Evolutionary conservation across 2,329 filamentous ascomycete species (phyloP), one percentile per base, ranked within the genome.

Genomic region (Coleophoma crateriformis): DNA sequence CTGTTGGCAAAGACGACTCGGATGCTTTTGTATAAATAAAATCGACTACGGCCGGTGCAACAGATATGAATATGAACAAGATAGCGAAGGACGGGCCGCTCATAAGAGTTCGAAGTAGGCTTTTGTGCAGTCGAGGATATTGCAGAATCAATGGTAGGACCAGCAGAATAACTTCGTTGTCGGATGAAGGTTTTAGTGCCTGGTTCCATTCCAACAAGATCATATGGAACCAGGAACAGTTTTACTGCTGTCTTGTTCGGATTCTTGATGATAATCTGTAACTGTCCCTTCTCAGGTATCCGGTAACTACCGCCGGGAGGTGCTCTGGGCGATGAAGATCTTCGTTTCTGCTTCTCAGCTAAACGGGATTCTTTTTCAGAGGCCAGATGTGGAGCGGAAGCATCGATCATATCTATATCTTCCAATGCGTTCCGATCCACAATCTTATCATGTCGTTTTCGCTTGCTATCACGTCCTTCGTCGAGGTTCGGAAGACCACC

Each of bases 181-280:
- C 94, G 83, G 53, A 99, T 87, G 60, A 97, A 97, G 0, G 94
- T 99, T 68, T 97, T 97, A 14, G 90, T 95, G 0, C 90, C 90
- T 0, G 90, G 81, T 54, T 94, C 87, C 92, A 99, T 99, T 46
- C 90, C 92, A 1, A 82, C 78, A 1, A 99, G 74, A 64, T 97
- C 90, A 60, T 97, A 99, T 0, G 92, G 94, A 3, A 99, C 82
- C 20, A 97, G 76, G 59, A 97, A 97, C 0, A 99, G 75, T 67
- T 99, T 97, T 48, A 97, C 92, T 1, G 94, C 94, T 3, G 94
- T 97, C 65, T 97, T 97, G 71, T 97, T 96, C 14, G 91, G 92
- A 61, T 97, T 99, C 67, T 97, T 97, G 66, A 99, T 89, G 54
- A 99, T 86, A 55, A 99, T 95, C 61, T 99, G 94, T 13, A 99